Evolutionary conservation across 2,329 filamentous ascomycete species (phyloP).

Genomic region (Elsinoe fawcettii): DNA sequence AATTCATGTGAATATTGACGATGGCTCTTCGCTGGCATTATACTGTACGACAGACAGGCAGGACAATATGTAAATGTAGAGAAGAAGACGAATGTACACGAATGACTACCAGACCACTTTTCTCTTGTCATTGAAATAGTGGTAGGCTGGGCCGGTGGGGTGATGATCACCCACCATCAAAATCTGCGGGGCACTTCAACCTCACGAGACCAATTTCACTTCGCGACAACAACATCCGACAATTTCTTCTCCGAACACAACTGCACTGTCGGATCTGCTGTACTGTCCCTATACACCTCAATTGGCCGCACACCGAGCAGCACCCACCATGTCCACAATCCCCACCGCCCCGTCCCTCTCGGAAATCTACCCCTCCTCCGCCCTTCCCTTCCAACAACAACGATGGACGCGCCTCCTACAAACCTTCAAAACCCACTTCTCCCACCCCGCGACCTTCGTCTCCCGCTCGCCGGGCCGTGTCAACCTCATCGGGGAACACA

Average conservation of each 20-base stretch:
- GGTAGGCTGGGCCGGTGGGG: slow-evolving; percentile 2
- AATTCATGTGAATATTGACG: slow-evolving; percentile 3
- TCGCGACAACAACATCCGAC: neutral
- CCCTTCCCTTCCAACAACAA: slow-evolving; percentile 56
- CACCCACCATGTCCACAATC: slow-evolving; percentile 10
- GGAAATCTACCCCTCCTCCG: slow-evolving; percentile 75
- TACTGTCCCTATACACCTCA: too few relatives aligned
- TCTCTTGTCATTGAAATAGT: neutral
- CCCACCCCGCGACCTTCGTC: slow-evolving; percentile 66
- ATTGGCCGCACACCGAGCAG: neutral
- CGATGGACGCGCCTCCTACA: slow-evolving; percentile 70
- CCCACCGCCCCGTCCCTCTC: slow-evolving; percentile 66
- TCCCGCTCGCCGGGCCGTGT: slow-evolving; percentile 87
- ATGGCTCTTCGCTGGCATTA: neutral
- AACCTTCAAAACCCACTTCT: slow-evolving; percentile 64
- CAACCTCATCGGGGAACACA: slow-evolving; percentile 98
- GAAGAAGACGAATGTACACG: neutral
- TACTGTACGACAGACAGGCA: slow-evolving; percentile 3
- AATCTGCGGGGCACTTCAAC: neutral
- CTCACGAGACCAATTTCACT: neutral
- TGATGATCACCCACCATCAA: slow-evolving; percentile 4
- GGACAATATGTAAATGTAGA: neutral
- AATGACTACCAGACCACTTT: neutral
- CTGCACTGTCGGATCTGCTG: too few relatives aligned
- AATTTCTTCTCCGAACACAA: neutral